These are phyloP conservation scores for Metschnikowia koreensis DNA, from an alignment of 805 yeast species.

Conservation along the genomic window DNA sequence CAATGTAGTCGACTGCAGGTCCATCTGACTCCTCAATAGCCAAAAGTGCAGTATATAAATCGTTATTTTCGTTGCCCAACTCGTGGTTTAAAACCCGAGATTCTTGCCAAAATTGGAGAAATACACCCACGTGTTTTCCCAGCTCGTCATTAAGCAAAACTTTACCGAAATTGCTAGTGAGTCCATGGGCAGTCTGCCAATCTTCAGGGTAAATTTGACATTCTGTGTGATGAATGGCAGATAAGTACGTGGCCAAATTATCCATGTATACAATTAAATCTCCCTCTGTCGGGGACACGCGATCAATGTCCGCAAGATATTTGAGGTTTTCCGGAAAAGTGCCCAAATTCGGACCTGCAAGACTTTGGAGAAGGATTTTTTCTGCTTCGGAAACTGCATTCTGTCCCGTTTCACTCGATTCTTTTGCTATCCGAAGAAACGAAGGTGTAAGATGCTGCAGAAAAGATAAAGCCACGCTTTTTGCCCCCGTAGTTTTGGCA, in stretches of 20 bases:
- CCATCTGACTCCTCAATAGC: conserved; percentile 18
- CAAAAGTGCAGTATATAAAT: conserved; percentile 22
- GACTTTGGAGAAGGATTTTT: conserved; percentile 27
- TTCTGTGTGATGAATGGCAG: conserved; percentile 27
- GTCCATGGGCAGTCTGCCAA: conserved; percentile 26
- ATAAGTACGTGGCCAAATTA: conserved; percentile 28
- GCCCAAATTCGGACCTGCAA: conserved; percentile 22
- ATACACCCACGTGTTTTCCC: conserved; percentile 29
- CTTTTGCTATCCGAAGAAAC: neutral
- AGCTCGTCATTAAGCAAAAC: conserved; percentile 26
- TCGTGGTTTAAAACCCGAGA: conserved; percentile 27
- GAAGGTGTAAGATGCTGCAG: conserved; percentile 2
- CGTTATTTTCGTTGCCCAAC: conserved; percentile 9
- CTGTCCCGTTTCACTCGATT: neutral
- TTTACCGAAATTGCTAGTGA: conserved; percentile 26
- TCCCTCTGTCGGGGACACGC: conserved; percentile 28
- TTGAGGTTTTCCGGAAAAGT: conserved; percentile 36
- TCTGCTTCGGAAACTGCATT: conserved; percentile 24
- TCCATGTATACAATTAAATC: conserved; percentile 35
- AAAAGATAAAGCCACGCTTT: conserved; percentile 2
- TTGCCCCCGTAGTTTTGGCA: neutral
- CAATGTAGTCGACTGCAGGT: conserved; percentile 22
- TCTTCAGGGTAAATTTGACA: conserved; percentile 13
- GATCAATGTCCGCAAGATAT: conserved; percentile 37
- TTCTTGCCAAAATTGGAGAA: conserved; percentile 38